Evolutionary conservation across 2,329 filamentous ascomycete genomes (phyloP), one percentile per base, ranked within the genome.

Genomic region (Hypoxylon sp.): DNA sequence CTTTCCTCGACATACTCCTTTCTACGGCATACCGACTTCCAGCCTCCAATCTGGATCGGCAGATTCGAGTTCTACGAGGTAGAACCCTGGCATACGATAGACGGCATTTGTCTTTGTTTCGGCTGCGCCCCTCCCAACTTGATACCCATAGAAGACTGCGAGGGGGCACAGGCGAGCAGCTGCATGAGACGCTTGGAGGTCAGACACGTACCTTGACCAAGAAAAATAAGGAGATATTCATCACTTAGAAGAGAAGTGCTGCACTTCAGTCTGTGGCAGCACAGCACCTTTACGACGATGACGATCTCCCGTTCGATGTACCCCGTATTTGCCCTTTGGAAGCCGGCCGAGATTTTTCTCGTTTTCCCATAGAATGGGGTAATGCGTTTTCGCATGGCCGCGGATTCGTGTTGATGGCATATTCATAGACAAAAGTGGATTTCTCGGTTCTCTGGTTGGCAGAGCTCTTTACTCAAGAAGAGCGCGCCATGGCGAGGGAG

Each of bases 341-440:
- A 69, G 73, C 74, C 71, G 74, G 70, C 63, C 70, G 68, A 67
- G 67, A 73, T 70, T 18, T 70, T 72, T 71, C 68, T 72, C 71
- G 68, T 70, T 72, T 71, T 73, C 71, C 73, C 73, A 74, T 76
- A 75, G 74, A 76, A 72, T 65, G 72, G 74, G 72, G 72, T 71
- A 64, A 73, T 71, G 68, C 68, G 64, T 69, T 71, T 71, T 71
- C 71, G 74, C 71, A 70, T 71, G 70, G 72, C 71, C 72, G 72
- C 69, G 71, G 70, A 73, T 73, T 72, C 74, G 71, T 75, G 71
- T 75, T 74, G 72, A 76, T 75, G 71, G 71, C 72, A 76, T 74
- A 74, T 71, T 73, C 81, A 85, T 88, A 88, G 85, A 88, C 83
- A 87, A 87, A 88, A 87, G 84, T 84, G 84, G 85, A 86, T 86